These are phyloP conservation scores for Metarhizium anisopliae DNA, from an alignment of 2,329 filamentous ascomycete genomes.

Conservation along the genomic window DNA sequence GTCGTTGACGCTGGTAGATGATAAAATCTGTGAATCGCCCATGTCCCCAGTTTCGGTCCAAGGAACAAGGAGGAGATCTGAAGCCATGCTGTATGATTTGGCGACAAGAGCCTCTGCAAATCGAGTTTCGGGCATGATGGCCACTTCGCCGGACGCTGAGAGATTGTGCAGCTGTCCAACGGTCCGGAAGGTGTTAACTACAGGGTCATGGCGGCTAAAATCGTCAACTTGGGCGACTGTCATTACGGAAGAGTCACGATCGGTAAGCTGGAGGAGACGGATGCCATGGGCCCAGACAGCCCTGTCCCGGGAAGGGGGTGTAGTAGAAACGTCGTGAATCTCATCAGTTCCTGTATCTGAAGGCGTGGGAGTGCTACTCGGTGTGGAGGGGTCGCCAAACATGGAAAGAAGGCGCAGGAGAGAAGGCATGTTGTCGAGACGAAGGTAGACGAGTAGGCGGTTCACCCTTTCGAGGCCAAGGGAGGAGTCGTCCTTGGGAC, in stretches of 20 bases:
- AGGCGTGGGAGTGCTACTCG: constrained; percentile 3
- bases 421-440: constrained; percentile 74
- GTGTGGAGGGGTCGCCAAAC: constrained; percentile 43
- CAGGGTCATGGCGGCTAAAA: constrained; percentile 63
- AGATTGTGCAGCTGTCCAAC: constrained; percentile 80
- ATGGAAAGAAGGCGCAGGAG: constrained; percentile 76
- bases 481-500: constrained; percentile 1
- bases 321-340: constrained; percentile 5
- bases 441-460: constrained; percentile 69
- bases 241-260: constrained; percentile 94
- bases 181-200: constrained; percentile 84
- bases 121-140: constrained; percentile 66
- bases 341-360: constrained; percentile 8
- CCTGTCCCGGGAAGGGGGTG: background rate
- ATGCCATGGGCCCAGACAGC: constrained; percentile 67
- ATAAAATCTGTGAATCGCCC: constrained; percentile 42
- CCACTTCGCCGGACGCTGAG: constrained; percentile 71
- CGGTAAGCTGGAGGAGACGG: constrained; percentile 79
- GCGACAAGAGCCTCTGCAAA: constrained; percentile 70
- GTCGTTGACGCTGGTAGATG: constrained; percentile 19
- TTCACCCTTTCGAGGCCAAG: constrained; percentile 31
- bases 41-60: constrained; percentile 81
- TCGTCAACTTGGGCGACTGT: constrained; percentile 77
- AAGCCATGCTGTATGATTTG: constrained; percentile 59
- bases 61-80: constrained; percentile 73